A percentile compares a stretch with the other conserved stretches of the same genome.
phyloP scores from a whole-genome alignment of 2,329 filamentous ascomycete species.

The Microsporum ferrugineum region DNA sequence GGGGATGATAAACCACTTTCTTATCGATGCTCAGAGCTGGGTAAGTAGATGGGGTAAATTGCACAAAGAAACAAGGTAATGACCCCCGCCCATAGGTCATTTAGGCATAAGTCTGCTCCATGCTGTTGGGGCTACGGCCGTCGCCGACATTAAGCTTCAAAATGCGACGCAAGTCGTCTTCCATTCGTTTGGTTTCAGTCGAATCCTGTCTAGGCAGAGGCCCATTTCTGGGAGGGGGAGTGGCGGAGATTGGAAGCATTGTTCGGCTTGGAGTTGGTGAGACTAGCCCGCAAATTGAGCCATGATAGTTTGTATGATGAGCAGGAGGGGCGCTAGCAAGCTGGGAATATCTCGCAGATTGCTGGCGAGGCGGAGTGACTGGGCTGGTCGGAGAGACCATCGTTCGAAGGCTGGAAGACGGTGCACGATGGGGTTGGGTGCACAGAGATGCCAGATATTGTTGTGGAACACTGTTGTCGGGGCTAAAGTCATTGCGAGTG shows the following conservation, averaged over 20 bases:
- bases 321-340: constrained; percentile 17
- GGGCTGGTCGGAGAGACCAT: constrained; percentile 21
- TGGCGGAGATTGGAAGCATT: constrained; percentile 11
- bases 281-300: background rate
- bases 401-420: constrained; percentile 25
- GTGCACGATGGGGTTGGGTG: constrained; percentile 17
- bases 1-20: too few relatives aligned
- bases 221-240: constrained; percentile 14
- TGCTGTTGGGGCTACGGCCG: constrained; percentile 21
- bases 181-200: constrained; percentile 35
- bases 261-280: constrained; percentile 11
- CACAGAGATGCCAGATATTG: constrained; percentile 18
- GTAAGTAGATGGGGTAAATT: too few relatives aligned
- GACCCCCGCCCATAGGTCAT: background rate
- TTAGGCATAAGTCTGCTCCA: constrained; percentile 28
- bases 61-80: too few relatives aligned
- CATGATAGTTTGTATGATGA: constrained; percentile 16
- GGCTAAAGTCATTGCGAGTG: background rate
- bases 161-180: constrained; percentile 39
- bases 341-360: constrained; percentile 14
- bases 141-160: constrained; percentile 32
- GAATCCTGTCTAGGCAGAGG: constrained; percentile 18
- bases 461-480: constrained; percentile 16
- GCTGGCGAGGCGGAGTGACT: constrained; percentile 9
- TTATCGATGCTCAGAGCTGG: too few relatives aligned